These are phyloP conservation scores for Camelina laxa DNA, from an alignment of 345 rosid genomes.

Conservation along the genomic window DNA sequence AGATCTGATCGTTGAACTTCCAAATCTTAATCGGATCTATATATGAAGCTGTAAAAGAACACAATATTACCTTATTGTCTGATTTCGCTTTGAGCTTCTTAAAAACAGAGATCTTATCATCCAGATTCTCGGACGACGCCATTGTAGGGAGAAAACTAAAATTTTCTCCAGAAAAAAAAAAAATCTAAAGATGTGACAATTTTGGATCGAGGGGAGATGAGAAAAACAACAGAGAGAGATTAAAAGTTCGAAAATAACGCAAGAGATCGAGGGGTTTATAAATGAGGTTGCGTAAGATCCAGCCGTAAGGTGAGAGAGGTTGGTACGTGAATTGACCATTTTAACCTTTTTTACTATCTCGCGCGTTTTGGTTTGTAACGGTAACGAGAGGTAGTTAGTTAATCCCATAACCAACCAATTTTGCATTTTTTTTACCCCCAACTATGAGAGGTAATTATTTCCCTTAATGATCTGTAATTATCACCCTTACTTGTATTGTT, in stretches of 20 bases:
- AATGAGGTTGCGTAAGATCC: conserved; percentile 31
- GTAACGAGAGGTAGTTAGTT: conserved; percentile 24
- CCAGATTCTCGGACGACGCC: conserved; percentile 66
- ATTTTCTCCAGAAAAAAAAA: conserved; percentile 11
- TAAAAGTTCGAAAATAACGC: conserved; percentile 1
- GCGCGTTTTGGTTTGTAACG: conserved; percentile 27
- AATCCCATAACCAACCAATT: background rate
- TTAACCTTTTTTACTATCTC: conserved; percentile 21
- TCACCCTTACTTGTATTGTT: background rate
- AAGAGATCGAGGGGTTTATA: conserved; percentile 40
- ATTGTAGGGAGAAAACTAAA: conserved; percentile 34
- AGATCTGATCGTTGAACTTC: conserved; percentile 6
- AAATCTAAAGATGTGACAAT: background rate
- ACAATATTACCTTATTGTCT: conserved; percentile 86
- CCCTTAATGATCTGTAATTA: background rate
- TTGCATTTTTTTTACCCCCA: background rate
- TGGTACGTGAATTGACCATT: background rate
- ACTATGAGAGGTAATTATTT: background rate
- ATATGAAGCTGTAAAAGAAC: too few species aligned
- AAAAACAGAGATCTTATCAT: conserved; percentile 76
- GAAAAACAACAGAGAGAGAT: background rate
- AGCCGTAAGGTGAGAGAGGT: conserved; percentile 21
- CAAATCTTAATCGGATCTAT: conserved; percentile 2
- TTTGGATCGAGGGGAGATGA: conserved; percentile 11
- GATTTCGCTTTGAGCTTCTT: conserved; percentile 81